These are phyloP conservation scores for Fomitopsis serialis DNA, from an alignment of 768 basidiomycete species.

Conservation along the genomic window DNA sequence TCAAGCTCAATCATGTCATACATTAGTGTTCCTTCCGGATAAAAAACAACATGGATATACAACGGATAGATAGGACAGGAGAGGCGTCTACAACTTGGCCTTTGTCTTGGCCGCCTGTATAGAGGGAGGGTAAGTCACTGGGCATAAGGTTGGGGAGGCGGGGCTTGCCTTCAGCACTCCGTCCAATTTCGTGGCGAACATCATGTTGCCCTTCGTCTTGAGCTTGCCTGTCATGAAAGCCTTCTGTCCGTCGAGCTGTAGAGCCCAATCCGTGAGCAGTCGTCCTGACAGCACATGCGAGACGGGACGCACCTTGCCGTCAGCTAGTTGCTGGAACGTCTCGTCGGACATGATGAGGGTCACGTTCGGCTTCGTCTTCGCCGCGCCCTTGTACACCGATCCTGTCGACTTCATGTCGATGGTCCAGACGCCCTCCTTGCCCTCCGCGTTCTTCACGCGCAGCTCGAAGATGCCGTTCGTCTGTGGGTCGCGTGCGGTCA, in stretches of 20 bases:
- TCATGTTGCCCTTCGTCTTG: conserved; percentile 89
- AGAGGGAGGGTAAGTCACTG: not conserved
- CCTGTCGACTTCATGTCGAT: conserved; percentile 90
- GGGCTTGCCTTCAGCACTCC: conserved; percentile 65
- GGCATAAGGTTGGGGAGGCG: not conserved
- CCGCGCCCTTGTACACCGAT: conserved; percentile 64
- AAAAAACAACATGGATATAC: not conserved
- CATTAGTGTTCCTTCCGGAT: not conserved
- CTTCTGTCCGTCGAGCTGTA: conserved; percentile 82
- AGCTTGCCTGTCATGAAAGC: conserved; percentile 95
- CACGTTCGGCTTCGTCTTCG: conserved; percentile 76
- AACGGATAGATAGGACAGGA: no score
- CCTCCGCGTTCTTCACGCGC: conserved; percentile 66
- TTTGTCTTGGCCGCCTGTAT: conserved; percentile 15
- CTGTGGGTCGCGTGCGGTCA: conserved; percentile 31
- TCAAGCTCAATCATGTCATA: conserved; percentile 1
- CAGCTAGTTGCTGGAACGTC: conserved; percentile 63
- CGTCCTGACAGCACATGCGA: not conserved
- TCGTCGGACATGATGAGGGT: conserved; percentile 76
- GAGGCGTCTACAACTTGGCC: conserved; percentile 13
- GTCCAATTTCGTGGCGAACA: conserved; percentile 91
- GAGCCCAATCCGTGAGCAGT: not conserved
- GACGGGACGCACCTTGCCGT: conserved; percentile 52
- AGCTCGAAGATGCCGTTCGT: conserved; percentile 88
- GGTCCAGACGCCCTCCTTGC: conserved; percentile 77